Base-by-base conservation (phyloP, 768 basidiomycete genomes). In the Tulasnella sp. region DNA sequence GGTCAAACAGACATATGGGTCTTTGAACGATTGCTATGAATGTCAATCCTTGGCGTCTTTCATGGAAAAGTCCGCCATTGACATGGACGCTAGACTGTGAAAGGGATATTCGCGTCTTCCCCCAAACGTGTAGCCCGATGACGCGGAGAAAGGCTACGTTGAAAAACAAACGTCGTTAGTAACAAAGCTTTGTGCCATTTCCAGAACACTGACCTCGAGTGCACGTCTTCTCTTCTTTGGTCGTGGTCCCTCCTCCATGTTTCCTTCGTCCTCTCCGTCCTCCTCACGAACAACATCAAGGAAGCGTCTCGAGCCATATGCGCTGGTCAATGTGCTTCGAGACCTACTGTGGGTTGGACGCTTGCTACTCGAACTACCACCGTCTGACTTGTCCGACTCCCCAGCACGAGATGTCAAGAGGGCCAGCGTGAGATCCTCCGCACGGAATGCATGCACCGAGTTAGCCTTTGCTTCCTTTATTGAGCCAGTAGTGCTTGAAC, bases 221-320 rank as follows among this genome's bases (percentile, higher is more conserved):
- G 51, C 35, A 7, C 52, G 6, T 39, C 52, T 17, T 27, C 52
- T 21, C 52, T 53, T 53, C 23, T 37, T 53, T 11, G 52, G 52
- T 11, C 52, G 49, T 6, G 25, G 23, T 1, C 3, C 49, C 21
- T 3, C 52, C 1, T 53, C 52, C 25, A 39, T 39, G 11, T 37
- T 39, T 37, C 7, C 52, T 19, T 53, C 52, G n/a, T 37, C 52
- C 14, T 53, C 52, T n/a, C 31, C 52, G 21, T 53, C 52, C 12
- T 53, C 51, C 29, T 53, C 51, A 12, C 32, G 32, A 36, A 53
- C 51, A 6, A 53, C 51, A 25, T 53, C 51, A 34, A 53, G 40
- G 51, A 53, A 53, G 21, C 51, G 36, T 37, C 25, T 14, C 12
- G 51, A 37, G 14, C 51, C 37, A 34, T 37, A 17, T 36, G 34